These are phyloP conservation scores for Fusarium brevicatenulatum DNA, from an alignment of 2,329 filamentous ascomycete genomes.

Conservation along the genomic window DNA sequence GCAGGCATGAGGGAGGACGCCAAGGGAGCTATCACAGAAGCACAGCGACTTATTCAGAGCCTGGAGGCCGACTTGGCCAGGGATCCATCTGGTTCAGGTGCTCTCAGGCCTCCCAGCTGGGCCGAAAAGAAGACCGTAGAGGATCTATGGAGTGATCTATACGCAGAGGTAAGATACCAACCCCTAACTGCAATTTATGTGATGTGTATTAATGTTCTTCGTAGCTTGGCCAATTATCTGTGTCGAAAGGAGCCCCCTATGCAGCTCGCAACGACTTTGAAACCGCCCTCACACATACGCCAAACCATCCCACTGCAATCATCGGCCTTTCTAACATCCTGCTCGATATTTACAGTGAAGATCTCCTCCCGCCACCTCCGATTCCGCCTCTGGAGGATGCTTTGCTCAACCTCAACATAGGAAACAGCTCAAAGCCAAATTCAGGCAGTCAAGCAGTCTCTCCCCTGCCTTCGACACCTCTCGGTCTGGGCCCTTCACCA, in stretches of 20 bases:
- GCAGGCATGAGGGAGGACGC: constrained; percentile 84
- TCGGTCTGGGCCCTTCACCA: constrained; percentile 56
- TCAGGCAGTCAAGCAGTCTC: constrained; percentile 16
- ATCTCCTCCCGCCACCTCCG: constrained; percentile 68
- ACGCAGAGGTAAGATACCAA: constrained; percentile 73
- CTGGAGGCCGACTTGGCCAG: constrained; percentile 75
- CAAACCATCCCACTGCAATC: constrained; percentile 82
- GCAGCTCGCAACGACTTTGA: constrained; percentile 83
- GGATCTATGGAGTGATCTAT: constrained; percentile 85
- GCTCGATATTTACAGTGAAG: constrained; percentile 82
- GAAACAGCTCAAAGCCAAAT: background rate
- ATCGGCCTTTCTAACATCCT: constrained; percentile 86
- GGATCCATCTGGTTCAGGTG: constrained; percentile 70
- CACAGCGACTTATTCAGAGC: constrained; percentile 75
- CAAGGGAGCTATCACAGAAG: constrained; percentile 82
- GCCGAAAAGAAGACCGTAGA: constrained; percentile 83
- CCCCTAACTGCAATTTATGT: background rate
- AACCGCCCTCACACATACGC: constrained; percentile 79
- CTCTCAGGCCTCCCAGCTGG: constrained; percentile 76
- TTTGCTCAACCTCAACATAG: background rate
- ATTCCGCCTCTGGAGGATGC: constrained; percentile 56
- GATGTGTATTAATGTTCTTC: constrained; percentile 38
- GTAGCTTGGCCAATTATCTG: constrained; percentile 74
- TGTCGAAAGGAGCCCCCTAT: constrained; percentile 70
- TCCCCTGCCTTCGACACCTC: constrained; percentile 55